Evolutionary conservation across 2,329 filamentous ascomycete genomes (phyloP).

Genomic region (Penicillium sp.): DNA sequence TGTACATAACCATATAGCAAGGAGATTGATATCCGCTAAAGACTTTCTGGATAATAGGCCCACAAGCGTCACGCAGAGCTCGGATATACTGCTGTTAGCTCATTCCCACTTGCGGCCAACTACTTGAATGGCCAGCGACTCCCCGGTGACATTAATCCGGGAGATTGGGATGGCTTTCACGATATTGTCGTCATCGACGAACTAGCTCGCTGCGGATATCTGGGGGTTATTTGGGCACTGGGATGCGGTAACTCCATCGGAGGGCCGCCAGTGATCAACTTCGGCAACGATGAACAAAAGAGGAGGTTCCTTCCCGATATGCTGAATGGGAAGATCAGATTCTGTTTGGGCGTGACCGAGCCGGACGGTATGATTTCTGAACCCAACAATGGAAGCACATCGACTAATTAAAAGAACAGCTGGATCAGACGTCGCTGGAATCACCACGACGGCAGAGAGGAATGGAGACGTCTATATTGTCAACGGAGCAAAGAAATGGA

Average conservation of each 20-base stretch:
- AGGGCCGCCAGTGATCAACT: constrained; percentile 32
- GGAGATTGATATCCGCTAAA: too few species aligned
- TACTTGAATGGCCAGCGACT: constrained; percentile 23
- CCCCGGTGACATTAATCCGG: constrained; percentile 28
- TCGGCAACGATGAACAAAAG: constrained; percentile 32
- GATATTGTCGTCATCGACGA: constrained; percentile 40
- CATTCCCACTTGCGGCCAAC: constrained; percentile 19
- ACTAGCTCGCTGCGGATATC: constrained; percentile 34
- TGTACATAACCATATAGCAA: too few species aligned
- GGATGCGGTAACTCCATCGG: constrained; percentile 35
- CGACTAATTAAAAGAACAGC: constrained; percentile 25
- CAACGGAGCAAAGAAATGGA: constrained; percentile 64
- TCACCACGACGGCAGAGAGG: constrained; percentile 55
- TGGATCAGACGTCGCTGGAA: constrained; percentile 59
- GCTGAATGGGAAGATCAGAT: constrained; percentile 55
- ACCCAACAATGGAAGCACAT: too few species aligned
- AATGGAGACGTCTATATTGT: constrained; percentile 55
- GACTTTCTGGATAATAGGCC: constrained; percentile 1
- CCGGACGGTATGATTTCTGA: constrained; percentile 30
- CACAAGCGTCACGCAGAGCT: constrained; percentile 20
- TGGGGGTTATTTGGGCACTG: constrained; percentile 33
- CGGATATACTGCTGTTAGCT: constrained; percentile 22
- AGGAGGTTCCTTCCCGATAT: constrained; percentile 56
- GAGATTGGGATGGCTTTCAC: constrained; percentile 41
- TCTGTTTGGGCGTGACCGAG: constrained; percentile 60